Evolutionary conservation across 83 land plant species (phyloP).

Genomic region (Diphasiastrum complanatum): DNA sequence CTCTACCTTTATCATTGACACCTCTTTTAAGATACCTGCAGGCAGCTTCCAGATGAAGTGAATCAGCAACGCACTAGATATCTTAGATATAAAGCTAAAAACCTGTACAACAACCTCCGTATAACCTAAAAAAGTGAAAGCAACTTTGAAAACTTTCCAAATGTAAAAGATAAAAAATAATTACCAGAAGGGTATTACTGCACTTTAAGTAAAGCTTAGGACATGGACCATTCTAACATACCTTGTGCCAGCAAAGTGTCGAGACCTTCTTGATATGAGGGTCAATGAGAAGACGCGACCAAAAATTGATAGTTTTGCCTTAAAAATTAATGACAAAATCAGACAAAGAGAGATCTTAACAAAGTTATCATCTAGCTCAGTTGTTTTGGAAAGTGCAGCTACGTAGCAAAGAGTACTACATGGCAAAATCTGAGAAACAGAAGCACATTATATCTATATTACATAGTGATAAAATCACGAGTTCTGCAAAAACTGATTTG

Average conservation of each 20-base stretch:
- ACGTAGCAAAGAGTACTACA: too few species aligned
- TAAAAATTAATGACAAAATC: not conserved
- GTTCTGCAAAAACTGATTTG: too few species aligned
- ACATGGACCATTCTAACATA: too few species aligned
- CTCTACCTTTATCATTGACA: slow-evolving; percentile 87
- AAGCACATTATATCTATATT: too few species aligned
- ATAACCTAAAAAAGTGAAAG: too few species aligned
- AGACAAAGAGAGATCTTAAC: not conserved
- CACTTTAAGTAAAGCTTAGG: not conserved
- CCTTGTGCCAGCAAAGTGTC: slow-evolving; percentile 30
- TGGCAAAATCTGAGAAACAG: too few species aligned
- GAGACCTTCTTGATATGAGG: slow-evolving; percentile 21
- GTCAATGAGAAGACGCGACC: slow-evolving; percentile 18
- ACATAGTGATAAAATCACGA: too few species aligned
- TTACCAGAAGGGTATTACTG: not conserved
- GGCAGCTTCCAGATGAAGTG: too few species aligned
- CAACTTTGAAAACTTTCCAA: not conserved
- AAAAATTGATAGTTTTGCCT: slow-evolving; percentile 8
- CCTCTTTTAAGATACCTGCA: slow-evolving; percentile 91
- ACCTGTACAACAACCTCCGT: too few species aligned
- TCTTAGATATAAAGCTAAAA: too few species aligned
- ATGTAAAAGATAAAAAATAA: not conserved
- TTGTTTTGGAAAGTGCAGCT: not conserved
- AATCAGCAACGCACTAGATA: too few species aligned
- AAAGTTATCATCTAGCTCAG: not conserved